Base-by-base conservation (phyloP, 768 basidiomycete species). In the Leucosporidium creatinivorum region DNA sequence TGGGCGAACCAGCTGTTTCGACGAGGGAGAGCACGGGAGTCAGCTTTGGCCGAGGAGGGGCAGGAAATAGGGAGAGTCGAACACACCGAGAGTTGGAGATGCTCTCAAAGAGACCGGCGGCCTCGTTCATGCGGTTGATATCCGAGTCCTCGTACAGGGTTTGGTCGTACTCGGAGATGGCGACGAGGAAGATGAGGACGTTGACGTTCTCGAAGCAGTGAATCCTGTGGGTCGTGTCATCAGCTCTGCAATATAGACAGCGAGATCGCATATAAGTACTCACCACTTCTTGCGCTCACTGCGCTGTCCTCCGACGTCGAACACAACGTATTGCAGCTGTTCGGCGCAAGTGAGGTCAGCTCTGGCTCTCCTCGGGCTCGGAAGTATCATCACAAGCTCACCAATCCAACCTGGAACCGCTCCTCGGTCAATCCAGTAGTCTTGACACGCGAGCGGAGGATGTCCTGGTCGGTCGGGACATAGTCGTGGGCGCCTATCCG, bases 401-500 rank as follows among this genome's bases (percentile, higher is more conserved):
- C 58, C 30, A 31, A 28, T 62, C 93, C 93, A 50, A 97, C 89
- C 78, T 88, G 87, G 84, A 99, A 98, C 51, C 87, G 89, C 31
- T 94, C 96, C 80, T 98, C 94, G 0, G 93, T 94, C 76, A 99
- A 93, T 68, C 96, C 94, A 0, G 96, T 97, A 0, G 94, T 97
- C 82, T 96, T 97, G 51, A 98, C 94, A 73, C 96, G 85, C 62
- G 87, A 89, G 47, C 94, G 84, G 19, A 97, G 81, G 75, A 99
- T 96, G 75, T 99, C 96, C 63, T 97, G 93, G 78, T 98, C 93
- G 0, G 89, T 89, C 21, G 94, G 96, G 69, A 93, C 81, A 80
- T 94, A 98, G 48, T 82, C 61, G 23, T 67, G 83, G 1, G 82
- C 75, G 0, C 87, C 81, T 85, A 98, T 93, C 67, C 92, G 85